Evolutionary conservation across 805 yeast species (phyloP).

Genomic region (Jamesozyma lodderae): DNA sequence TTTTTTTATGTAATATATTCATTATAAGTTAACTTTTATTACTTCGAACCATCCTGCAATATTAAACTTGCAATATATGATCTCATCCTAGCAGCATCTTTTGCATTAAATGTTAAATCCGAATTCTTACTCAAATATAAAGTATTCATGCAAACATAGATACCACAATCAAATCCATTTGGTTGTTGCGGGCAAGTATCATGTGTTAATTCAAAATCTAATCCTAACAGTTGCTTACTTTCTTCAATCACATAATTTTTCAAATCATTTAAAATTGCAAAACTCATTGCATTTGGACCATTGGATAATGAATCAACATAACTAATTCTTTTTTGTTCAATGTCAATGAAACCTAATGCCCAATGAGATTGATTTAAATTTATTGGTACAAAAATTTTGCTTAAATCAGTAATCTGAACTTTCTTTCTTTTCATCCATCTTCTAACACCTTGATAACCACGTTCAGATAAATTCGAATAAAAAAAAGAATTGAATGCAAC

Average conservation of each 20-base stretch:
- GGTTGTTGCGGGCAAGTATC: slow-evolving; percentile 69
- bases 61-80: slow-evolving; percentile 33
- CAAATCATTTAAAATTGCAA: slow-evolving; percentile 38
- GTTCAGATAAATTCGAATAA: slow-evolving; percentile 56
- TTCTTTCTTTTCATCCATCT: slow-evolving; percentile 79
- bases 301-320: slow-evolving; percentile 67
- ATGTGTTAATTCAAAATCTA: slow-evolving; percentile 28
- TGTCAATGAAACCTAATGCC: slow-evolving; percentile 78
- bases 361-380: slow-evolving; percentile 80
- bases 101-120: slow-evolving; percentile 48
- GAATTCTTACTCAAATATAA: slow-evolving; percentile 46
- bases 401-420: slow-evolving; percentile 52
- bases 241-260: slow-evolving; percentile 61
- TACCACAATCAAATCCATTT: slow-evolving; percentile 94
- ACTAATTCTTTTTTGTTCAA: slow-evolving; percentile 45
- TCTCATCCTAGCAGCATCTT: slow-evolving; percentile 62
- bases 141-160: slow-evolving; percentile 76
- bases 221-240: slow-evolving; percentile 36
- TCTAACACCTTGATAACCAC: slow-evolving; percentile 74
- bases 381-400: slow-evolving; percentile 73
- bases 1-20: neutral
- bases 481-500: slow-evolving; percentile 86
- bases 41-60: slow-evolving; percentile 4
- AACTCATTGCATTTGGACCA: slow-evolving; percentile 32
- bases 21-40: neutral